Evolutionary conservation across 2,329 filamentous ascomycete species (phyloP).

Genomic region (Calonectria honghensis): DNA sequence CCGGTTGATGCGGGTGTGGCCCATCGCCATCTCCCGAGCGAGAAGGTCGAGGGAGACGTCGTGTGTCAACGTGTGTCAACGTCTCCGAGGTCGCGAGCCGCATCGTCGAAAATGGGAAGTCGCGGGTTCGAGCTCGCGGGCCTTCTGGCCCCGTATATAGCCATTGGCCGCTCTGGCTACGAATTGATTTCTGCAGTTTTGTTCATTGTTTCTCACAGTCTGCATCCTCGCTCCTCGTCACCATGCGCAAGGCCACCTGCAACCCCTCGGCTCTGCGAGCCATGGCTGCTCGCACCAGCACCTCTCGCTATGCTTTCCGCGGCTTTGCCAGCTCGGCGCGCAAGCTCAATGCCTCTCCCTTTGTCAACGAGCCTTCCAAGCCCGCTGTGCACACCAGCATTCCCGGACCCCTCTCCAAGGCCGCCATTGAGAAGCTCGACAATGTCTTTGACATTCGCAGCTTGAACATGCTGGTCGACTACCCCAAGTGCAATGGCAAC

Average conservation of each 20-base stretch:
- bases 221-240: conserved; percentile 7
- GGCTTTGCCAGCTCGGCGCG: conserved; percentile 21
- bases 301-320: conserved; percentile 6
- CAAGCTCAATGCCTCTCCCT: conserved; percentile 49
- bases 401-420: conserved; percentile 83
- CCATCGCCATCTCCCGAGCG: conserved; percentile 7
- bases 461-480: conserved; percentile 87
- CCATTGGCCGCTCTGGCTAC: not conserved
- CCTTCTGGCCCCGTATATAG: conserved; percentile 1
- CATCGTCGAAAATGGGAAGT: conserved; percentile 25
- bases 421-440: conserved; percentile 80
- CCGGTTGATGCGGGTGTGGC: conserved; percentile 13
- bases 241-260: conserved; percentile 31
- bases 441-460: conserved; percentile 88
- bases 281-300: conserved; percentile 23
- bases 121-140: too few species aligned
- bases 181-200: not conserved
- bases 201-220: not conserved
- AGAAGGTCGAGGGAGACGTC: conserved; percentile 16
- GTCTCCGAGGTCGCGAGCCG: conserved; percentile 24
- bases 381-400: conserved; percentile 75
- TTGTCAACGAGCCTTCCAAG: conserved; percentile 68
- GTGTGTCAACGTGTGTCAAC: conserved; percentile 23
- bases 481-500: conserved; percentile 83
- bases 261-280: conserved; percentile 26